Conservation (phyloP, 192 early-diverging fungal species). For the Podila epigama region DNA sequence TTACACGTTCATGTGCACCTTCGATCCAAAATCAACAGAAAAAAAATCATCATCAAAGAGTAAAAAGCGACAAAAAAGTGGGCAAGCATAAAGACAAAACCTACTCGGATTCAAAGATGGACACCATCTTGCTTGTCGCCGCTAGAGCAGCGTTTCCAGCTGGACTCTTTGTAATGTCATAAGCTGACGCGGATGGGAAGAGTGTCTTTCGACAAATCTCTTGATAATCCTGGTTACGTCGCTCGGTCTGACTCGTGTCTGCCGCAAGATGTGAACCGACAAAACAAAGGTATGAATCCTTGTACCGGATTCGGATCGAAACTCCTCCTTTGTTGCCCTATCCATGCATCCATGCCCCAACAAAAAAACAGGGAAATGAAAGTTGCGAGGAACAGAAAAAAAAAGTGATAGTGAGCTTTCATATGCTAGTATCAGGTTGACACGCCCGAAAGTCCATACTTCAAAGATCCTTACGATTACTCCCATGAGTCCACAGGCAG, state of each 20-base stretch:
- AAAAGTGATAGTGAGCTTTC: not conserved
- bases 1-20: no score
- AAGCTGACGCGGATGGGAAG: conserved; percentile 56
- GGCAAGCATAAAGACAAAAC: not conserved
- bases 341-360: not conserved
- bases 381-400: not conserved
- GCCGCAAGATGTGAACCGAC: conserved; percentile 95
- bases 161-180: conserved; percentile 43
- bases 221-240: conserved; percentile 89
- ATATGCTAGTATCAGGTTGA: no score
- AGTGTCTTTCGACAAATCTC: conserved; percentile 79
- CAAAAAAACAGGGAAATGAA: not conserved
- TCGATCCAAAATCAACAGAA: not conserved
- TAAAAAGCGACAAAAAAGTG: not conserved
- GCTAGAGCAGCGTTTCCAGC: conserved; percentile 24
- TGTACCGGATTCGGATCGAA: conserved; percentile 75
- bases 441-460: no score
- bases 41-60: not conserved
- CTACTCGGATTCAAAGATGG: conserved; percentile 78
- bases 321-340: conserved; percentile 97
- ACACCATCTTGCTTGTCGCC: conserved; percentile 20
- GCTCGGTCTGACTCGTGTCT: conserved; percentile 75
- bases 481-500: conserved; percentile 88
- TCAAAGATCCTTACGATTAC: conserved; percentile 63
- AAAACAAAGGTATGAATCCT: conserved; percentile 85